These are phyloP conservation scores for Globisporangium sylvaticum DNA, from an alignment of 352 stramenopile genomes.

Conservation along the genomic window DNA sequence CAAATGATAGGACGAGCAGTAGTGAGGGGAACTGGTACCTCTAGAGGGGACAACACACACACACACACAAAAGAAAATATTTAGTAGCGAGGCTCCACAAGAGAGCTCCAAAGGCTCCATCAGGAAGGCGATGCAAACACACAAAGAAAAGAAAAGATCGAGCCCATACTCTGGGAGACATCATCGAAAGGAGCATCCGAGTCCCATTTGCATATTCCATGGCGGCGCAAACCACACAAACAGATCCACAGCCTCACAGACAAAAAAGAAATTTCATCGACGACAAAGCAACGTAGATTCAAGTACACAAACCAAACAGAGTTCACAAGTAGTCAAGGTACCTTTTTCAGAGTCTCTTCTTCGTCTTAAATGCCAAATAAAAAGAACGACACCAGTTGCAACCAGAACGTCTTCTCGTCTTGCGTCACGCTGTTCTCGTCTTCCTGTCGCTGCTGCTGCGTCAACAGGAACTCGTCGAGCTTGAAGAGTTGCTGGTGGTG, in stretches of 20 bases:
- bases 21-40: not conserved
- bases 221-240: not conserved
- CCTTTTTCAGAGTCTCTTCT: not conserved
- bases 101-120: not conserved
- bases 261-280: not conserved
- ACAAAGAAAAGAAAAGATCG: not conserved
- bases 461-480: constrained; percentile 1
- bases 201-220: not conserved
- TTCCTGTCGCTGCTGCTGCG: not conserved
- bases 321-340: not conserved
- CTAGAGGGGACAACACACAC: not conserved
- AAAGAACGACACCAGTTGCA: constrained; percentile 61
- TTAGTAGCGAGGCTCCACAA: constrained; percentile 16
- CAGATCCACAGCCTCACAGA: not conserved
- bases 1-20: not conserved
- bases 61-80: constrained; percentile 23
- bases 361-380: constrained; percentile 31
- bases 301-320: not conserved
- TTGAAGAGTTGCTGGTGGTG: not conserved
- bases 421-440: not conserved
- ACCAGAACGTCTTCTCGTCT: constrained; percentile 44
- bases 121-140: not conserved
- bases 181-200: not conserved
- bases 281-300: not conserved
- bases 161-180: not conserved